Conservation (phyloP, 805 yeast genomes). For the Schwanniomyces polymorphus region DNA sequence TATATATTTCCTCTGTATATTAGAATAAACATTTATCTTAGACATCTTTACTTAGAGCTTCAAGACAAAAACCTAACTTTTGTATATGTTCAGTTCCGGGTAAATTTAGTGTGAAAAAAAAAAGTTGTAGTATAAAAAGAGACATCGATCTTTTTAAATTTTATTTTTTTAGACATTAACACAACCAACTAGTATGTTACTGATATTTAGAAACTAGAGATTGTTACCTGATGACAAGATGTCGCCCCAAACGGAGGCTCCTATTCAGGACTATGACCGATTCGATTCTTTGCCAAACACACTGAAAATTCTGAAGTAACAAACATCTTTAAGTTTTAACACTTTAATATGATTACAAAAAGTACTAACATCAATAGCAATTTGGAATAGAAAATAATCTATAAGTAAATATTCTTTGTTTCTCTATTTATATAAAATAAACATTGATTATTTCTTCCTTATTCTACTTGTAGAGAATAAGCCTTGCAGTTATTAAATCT, state of each 20-base stretch:
- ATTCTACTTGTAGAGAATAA: not conserved
- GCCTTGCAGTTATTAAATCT: not conserved
- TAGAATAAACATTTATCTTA: not conserved
- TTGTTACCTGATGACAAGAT: conserved; percentile 55
- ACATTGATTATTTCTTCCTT: not conserved
- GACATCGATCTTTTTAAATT: not conserved
- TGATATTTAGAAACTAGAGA: not conserved
- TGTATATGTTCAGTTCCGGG: not conserved
- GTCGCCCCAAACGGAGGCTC: conserved; percentile 78
- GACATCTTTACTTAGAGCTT: not conserved
- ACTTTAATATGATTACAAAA: not conserved
- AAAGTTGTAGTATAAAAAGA: not conserved
- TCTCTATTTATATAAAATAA: not conserved
- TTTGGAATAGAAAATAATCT: not conserved
- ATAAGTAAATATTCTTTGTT: not conserved
- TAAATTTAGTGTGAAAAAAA: not conserved
- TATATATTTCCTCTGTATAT: not conserved
- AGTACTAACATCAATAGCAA: not conserved
- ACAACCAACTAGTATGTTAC: not conserved
- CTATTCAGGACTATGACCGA: conserved; percentile 65
- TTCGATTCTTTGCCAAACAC: conserved; percentile 65
- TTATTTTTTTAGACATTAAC: not conserved
- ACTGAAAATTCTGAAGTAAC: conserved; percentile 62
- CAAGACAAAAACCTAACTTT: not conserved
- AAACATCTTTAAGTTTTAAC: not conserved